These are phyloP conservation scores for Acer yangbiense DNA, from an alignment of 345 rosid genomes.

Conservation along the genomic window DNA sequence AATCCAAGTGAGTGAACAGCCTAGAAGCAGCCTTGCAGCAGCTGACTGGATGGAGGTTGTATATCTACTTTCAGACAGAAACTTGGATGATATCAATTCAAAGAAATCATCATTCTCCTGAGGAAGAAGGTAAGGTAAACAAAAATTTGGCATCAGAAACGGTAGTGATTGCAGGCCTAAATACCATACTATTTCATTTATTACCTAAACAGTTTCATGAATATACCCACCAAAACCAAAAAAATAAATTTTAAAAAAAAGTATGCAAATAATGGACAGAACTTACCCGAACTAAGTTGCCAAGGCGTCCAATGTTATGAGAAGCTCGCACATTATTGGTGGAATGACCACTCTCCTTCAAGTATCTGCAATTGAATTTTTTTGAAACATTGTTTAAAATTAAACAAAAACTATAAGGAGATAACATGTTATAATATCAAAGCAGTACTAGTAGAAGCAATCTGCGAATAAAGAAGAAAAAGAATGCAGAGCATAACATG, in stretches of 20 bases:
- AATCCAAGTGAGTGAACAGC: slow-evolving; percentile 80
- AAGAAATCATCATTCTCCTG: slow-evolving; percentile 99
- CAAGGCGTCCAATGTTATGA: slow-evolving; percentile 79
- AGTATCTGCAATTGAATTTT: slow-evolving; percentile 44
- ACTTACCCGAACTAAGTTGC: slow-evolving; percentile 72
- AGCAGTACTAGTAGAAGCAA: not conserved
- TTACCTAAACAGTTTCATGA: not conserved
- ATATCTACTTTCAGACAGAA: slow-evolving; percentile 73
- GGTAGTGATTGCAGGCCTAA: not conserved
- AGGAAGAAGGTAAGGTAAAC: slow-evolving; percentile 7
- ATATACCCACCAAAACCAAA: slow-evolving; percentile 14
- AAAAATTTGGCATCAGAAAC: not conserved
- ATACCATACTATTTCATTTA: not conserved
- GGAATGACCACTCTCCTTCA: slow-evolving; percentile 53
- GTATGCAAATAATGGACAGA: not conserved
- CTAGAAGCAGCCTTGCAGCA: slow-evolving; percentile 76
- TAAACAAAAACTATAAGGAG: too few species aligned
- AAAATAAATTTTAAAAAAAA: not conserved
- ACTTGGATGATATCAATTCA: slow-evolving; percentile 86
- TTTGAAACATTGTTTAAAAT: too few species aligned
- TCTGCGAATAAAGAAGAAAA: not conserved
- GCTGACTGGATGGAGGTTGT: slow-evolving; percentile 83
- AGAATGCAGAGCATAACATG: not conserved
- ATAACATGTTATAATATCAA: not conserved
- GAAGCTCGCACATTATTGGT: slow-evolving; percentile 65